Percentiles rank a stretch among this genome's conserved stretches.
Conservation (phyloP, 2,329 filamentous ascomycete species). For the Aspergillus sp. region DNA sequence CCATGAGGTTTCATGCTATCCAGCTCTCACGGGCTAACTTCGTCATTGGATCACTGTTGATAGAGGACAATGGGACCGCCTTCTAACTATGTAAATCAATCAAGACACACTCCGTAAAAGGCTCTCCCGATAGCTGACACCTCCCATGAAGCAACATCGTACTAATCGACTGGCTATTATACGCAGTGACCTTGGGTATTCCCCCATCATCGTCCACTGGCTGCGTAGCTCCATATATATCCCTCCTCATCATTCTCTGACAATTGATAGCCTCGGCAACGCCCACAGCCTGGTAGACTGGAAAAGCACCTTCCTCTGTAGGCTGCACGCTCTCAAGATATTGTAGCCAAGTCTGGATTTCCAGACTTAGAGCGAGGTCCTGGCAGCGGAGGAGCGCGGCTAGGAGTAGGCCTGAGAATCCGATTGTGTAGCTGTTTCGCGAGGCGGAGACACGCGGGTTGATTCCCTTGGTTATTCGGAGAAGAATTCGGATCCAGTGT, state of each 20-base stretch:
- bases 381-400: slow-evolving; percentile 16
- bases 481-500: slow-evolving; percentile 7
- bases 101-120: background rate
- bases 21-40: too few species aligned
- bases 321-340: slow-evolving; percentile 10
- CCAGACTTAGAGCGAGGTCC: slow-evolving; percentile 2
- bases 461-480: slow-evolving; percentile 11
- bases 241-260: slow-evolving; percentile 9
- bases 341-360: slow-evolving; percentile 16
- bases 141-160: slow-evolving; percentile 16
- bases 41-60: too few species aligned
- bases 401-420: slow-evolving; percentile 18
- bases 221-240: slow-evolving; percentile 14
- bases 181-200: slow-evolving; percentile 14
- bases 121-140: background rate
- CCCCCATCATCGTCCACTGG: slow-evolving; percentile 15
- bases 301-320: slow-evolving; percentile 19
- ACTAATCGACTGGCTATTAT: slow-evolving; percentile 19
- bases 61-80: too few species aligned
- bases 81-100: background rate
- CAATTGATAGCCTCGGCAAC: slow-evolving; percentile 16
- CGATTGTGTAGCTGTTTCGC: slow-evolving; percentile 20
- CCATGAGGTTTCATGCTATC: slow-evolving; percentile 35
- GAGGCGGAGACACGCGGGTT: slow-evolving; percentile 9
- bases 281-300: slow-evolving; percentile 15